phyloP scores from a whole-genome alignment of 2,329 filamentous ascomycete genomes.

The Dactylonectria macrodidyma region DNA sequence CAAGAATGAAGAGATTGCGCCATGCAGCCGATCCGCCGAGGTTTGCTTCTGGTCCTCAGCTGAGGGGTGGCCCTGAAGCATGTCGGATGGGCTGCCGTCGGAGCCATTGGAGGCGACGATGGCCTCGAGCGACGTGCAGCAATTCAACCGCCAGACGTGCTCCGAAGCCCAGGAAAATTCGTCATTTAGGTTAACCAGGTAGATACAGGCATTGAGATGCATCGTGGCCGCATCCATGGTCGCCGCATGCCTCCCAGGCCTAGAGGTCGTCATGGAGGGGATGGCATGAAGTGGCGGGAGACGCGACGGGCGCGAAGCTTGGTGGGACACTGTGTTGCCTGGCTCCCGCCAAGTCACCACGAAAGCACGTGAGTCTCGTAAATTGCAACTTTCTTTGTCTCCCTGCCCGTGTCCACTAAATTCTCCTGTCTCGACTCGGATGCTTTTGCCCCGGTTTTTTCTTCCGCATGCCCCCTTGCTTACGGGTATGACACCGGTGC shows the following conservation, averaged over 20 bases:
- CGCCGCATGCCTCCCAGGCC: constrained; percentile 31
- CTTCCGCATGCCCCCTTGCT: constrained; percentile 16
- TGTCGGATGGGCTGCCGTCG: constrained; percentile 30
- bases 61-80: constrained; percentile 43
- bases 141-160: constrained; percentile 42
- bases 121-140: constrained; percentile 20
- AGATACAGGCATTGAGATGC: constrained; percentile 28
- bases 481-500: constrained; percentile 10
- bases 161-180: constrained; percentile 44
- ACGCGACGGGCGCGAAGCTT: constrained; percentile 61
- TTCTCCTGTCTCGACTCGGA: neutral
- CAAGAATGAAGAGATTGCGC: constrained; percentile 49
- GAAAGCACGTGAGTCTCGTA: constrained; percentile 60
- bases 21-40: constrained; percentile 46
- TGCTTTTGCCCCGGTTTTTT: constrained; percentile 10
- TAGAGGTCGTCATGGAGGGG: constrained; percentile 51
- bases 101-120: constrained; percentile 17
- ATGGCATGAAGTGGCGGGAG: constrained; percentile 58
- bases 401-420: neutral
- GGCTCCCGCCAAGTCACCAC: constrained; percentile 57
- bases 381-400: constrained; percentile 13
- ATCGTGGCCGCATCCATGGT: constrained; percentile 48
- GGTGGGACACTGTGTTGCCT: constrained; percentile 51
- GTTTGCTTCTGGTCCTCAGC: constrained; percentile 45
- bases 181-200: accelerated